Percentiles rank a stretch among this genome's conserved stretches.
phyloP scores from a whole-genome alignment of 2,329 filamentous ascomycete genomes.

The Colletotrichum salicis region DNA sequence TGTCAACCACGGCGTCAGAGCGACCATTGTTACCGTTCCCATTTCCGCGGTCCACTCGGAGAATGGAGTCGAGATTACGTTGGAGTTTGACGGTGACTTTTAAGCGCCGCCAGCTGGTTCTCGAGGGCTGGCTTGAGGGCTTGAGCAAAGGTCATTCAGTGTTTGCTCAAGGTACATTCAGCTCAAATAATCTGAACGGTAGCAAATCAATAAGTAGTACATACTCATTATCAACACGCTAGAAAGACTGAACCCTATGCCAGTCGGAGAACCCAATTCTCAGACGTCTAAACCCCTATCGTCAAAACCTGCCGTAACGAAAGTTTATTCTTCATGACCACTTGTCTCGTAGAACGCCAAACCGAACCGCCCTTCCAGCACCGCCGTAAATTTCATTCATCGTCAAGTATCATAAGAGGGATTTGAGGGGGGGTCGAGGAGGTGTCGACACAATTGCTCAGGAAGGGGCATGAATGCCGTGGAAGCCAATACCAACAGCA shows the following conservation, averaged over 20 bases:
- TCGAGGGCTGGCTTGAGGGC: background rate
- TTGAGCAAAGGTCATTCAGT: background rate
- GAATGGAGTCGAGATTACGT: background rate
- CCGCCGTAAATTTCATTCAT: background rate
- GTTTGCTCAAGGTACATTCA: background rate
- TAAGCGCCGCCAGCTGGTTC: background rate
- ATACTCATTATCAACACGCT: background rate
- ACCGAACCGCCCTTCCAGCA: background rate
- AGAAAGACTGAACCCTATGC: background rate
- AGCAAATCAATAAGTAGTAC: background rate
- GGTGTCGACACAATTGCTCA: background rate
- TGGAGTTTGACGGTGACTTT: background rate
- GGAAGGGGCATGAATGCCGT: conserved; percentile 63
- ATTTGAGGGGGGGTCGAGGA: background rate
- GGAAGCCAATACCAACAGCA: conserved; percentile 72
- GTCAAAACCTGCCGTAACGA: background rate
- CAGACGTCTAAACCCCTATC: background rate
- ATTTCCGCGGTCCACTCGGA: background rate
- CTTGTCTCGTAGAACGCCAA: background rate
- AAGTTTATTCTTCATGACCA: background rate
- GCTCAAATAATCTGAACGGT: background rate
- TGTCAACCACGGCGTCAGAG: background rate
- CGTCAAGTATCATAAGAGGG: background rate
- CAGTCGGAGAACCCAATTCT: background rate
- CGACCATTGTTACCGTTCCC: background rate